phyloP scores from a whole-genome alignment of 2,329 filamentous ascomycete species.

The Fusarium euwallaceae region DNA sequence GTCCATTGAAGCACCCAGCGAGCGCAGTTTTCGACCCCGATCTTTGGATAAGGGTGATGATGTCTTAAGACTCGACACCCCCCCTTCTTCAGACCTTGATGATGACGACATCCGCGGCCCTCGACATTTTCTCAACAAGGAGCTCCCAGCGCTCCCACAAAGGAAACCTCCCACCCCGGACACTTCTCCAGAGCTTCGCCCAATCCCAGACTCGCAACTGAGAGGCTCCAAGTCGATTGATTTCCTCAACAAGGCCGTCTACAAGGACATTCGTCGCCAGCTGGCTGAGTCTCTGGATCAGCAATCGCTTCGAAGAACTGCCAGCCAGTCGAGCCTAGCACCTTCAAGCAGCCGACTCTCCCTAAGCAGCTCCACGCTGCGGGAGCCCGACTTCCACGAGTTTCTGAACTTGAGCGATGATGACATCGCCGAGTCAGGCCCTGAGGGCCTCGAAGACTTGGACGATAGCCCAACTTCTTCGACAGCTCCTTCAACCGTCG shows the following conservation, averaged over 20 bases:
- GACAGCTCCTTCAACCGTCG: constrained; percentile 39
- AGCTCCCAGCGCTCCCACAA: constrained; percentile 45
- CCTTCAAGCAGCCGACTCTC: constrained; percentile 46
- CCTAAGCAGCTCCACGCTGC: constrained; percentile 55
- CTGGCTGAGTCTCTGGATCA: constrained; percentile 45
- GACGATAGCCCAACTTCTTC: constrained; percentile 28
- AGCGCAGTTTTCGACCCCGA: constrained; percentile 44
- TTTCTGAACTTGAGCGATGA: constrained; percentile 69
- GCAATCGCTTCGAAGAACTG: constrained; percentile 42
- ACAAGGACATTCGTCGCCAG: constrained; percentile 45
- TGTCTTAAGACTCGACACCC: constrained; percentile 48
- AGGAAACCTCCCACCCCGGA: constrained; percentile 50
- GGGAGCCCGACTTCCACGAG: constrained; percentile 66
- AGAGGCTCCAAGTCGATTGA: constrained; percentile 47
- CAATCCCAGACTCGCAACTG: constrained; percentile 45
- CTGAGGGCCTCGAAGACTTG: constrained; percentile 34
- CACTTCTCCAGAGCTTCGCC: constrained; percentile 52
- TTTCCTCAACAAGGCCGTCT: constrained; percentile 45
- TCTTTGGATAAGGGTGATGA: constrained; percentile 43
- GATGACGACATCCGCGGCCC: constrained; percentile 42
- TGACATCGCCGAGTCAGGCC: constrained; percentile 65
- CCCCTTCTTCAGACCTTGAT: constrained; percentile 52
- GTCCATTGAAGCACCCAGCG: constrained; percentile 40
- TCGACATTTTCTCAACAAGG: constrained; percentile 44
- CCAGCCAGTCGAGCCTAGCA: constrained; percentile 50